Conservation (phyloP, 2,329 filamentous ascomycete genomes). For the Pyrenophora tritici-repentis region DNA sequence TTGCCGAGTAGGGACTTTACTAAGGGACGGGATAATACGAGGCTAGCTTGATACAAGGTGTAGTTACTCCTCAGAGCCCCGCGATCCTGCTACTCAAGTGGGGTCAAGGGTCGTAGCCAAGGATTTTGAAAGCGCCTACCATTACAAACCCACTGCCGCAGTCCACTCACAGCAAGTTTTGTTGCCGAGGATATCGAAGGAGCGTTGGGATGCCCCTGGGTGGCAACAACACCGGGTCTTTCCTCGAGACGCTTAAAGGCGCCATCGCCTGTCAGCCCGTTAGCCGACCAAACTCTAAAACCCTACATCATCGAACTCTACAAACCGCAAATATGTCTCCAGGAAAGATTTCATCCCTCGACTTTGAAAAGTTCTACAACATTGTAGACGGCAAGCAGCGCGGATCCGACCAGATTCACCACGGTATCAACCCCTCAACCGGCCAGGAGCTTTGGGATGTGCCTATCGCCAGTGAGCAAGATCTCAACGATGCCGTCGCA, state of each 20-base stretch:
- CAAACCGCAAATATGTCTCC: conserved; percentile 50
- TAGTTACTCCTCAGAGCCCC: conserved; percentile 4
- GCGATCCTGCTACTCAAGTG: conserved; percentile 21
- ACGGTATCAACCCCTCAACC: conserved; percentile 59
- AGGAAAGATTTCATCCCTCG: conserved; percentile 47
- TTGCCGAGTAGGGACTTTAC: background rate
- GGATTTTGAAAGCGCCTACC: background rate
- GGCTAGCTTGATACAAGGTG: background rate
- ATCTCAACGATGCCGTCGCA: conserved; percentile 58
- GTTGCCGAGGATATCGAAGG: background rate
- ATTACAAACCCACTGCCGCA: background rate
- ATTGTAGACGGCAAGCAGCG: conserved; percentile 57
- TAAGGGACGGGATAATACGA: background rate
- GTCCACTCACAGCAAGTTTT: background rate
- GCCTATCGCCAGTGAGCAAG: conserved; percentile 54
- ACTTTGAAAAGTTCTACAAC: conserved; percentile 57
- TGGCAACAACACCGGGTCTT: background rate
- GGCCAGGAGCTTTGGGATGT: conserved; percentile 57
- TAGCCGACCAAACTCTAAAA: background rate
- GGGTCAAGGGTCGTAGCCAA: conserved; percentile 21
- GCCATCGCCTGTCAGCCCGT: background rate
- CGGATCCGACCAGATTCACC: conserved; percentile 50
- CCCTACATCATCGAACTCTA: background rate
- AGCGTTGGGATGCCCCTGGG: background rate
- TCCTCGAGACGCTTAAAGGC: conserved; percentile 5